phyloP scores from a whole-genome alignment of 129 eudicot genomes.

The Calendula officinalis region DNA sequence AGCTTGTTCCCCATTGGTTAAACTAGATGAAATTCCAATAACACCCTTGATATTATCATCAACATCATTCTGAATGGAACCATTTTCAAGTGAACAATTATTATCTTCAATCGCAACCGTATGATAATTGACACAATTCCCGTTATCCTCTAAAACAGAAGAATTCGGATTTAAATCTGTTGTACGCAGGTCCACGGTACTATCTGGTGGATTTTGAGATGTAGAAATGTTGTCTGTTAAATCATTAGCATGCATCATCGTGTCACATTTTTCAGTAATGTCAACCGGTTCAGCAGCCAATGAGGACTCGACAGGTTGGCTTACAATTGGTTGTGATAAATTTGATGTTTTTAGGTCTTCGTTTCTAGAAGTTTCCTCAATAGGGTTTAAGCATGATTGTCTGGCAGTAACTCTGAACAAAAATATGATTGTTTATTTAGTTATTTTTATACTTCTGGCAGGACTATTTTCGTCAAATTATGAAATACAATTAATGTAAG shows the following conservation, averaged over 20 bases:
- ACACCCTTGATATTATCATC: background rate
- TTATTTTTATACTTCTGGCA: background rate
- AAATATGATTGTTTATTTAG: background rate
- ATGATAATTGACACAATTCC: constrained; percentile 8
- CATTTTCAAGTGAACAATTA: constrained; percentile 10
- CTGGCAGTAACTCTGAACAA: constrained; percentile 48
- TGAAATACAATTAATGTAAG: background rate
- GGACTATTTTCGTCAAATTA: too few species aligned
- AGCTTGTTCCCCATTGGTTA: constrained; percentile 19
- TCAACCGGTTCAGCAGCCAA: constrained; percentile 32
- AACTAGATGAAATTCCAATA: constrained; percentile 5
- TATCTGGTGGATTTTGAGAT: constrained; percentile 28
- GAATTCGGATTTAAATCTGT: constrained; percentile 34
- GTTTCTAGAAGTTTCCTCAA: constrained; percentile 40
- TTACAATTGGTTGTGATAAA: constrained; percentile 17
- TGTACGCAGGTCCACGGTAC: constrained; percentile 26
- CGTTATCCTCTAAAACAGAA: constrained; percentile 29
- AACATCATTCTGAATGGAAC: constrained; percentile 17
- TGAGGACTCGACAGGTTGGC: constrained; percentile 30
- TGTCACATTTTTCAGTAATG: constrained; percentile 20
- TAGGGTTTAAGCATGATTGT: constrained; percentile 45
- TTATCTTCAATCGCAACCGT: constrained; percentile 9
- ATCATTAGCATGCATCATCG: constrained; percentile 14
- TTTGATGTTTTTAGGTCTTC: constrained; percentile 30
- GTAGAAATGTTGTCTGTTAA: constrained; percentile 21